Evolutionary conservation across 1,139 yeast genomes (phyloP), one percentile per base, ranked within the genome.

Genomic region (Lodderomyces oxycetoniae): DNA sequence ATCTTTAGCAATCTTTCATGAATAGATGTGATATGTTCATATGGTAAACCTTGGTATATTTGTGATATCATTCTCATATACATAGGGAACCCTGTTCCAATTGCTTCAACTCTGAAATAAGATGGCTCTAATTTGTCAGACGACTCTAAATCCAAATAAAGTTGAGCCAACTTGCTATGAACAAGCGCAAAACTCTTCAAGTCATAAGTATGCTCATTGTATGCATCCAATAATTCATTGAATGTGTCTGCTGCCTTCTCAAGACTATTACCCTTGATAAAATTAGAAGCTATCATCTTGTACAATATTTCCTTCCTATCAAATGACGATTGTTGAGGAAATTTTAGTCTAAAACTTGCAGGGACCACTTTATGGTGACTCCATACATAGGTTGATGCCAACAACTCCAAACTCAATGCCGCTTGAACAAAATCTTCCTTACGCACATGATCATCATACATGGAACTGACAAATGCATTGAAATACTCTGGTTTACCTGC

Each of bases 51-150:
- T 59, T 87, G 95, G 53, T 81, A 85, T 37, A 87, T 81, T 53
- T 81, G 88, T 42, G 77, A 79, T 49, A 82, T 77, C 33, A 85
- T 84, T 50, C 95, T 68, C 36, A 84, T 71, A 31, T 88, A 74
- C 25, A 67, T 66, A 9, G 95, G 95, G 69, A 87, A 87, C 3
- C 95, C 95, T 35, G 73, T 75, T 12, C 96, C 96, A 55, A 85
- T 74, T 48, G 82, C 85, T 15, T 85, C 73, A 37, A 87, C 88
- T 50, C 83, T 73, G 65, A 85, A 87, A 57, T 76, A 87, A 9
- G 89, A 78, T 19, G 95, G 87, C 23, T 81, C 75, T 34, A 79
- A 63, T 49, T 89, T 74, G 51, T 84, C 95, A 9, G 81, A 71
- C 16, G 76, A 67, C 51, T 83, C 89, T 44, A 87, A 67, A 37